Conservation (phyloP, 495 filamentous ascomycete species). For the Neurospora tetrasperma region DNA sequence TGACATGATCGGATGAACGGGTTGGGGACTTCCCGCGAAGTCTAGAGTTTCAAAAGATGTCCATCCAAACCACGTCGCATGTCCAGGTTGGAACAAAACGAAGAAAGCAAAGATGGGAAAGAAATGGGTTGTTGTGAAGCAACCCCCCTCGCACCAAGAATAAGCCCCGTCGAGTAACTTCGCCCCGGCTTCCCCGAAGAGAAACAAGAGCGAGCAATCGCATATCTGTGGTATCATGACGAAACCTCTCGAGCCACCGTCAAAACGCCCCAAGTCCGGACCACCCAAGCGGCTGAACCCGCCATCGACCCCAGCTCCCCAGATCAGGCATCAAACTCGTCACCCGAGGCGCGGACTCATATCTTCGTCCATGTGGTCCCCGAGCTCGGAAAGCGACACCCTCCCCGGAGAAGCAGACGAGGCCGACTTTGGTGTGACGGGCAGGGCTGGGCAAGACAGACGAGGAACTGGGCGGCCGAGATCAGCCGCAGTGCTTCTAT, state of each 20-base stretch:
- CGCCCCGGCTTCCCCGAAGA: constrained; percentile 22
- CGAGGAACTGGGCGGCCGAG: constrained; percentile 51
- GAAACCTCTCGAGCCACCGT: constrained; percentile 49
- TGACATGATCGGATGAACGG: constrained; percentile 17
- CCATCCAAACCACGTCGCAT: constrained; percentile 2
- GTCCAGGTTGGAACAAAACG: constrained; percentile 18
- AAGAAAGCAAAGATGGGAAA: constrained; percentile 20
- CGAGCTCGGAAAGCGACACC: constrained; percentile 13
- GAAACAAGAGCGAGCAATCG: constrained; percentile 63
- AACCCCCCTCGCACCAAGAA: constrained; percentile 93
- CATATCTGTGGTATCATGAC: constrained; percentile 95
- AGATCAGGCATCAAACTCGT: constrained; percentile 15
- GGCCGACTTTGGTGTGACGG: constrained; percentile 28
- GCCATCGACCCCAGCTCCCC: constrained; percentile 23
- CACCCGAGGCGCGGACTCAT: constrained; percentile 60
- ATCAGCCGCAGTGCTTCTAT: constrained; percentile 83
- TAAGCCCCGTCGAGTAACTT: constrained; percentile 99
- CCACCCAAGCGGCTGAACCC: constrained; percentile 29
- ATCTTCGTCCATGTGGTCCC: constrained; percentile 68
- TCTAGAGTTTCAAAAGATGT: constrained; percentile 29
- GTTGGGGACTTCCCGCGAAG: constrained; percentile 34
- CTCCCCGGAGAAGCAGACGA: neutral
- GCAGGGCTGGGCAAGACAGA: constrained; percentile 34
- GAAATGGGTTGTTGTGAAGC: constrained; percentile 20
- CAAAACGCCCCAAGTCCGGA: constrained; percentile 30